Percentiles rank a stretch among this genome's conserved stretches.
phyloP scores from a whole-genome alignment of 495 filamentous ascomycete genomes.

The Aspergillus leporis region DNA sequence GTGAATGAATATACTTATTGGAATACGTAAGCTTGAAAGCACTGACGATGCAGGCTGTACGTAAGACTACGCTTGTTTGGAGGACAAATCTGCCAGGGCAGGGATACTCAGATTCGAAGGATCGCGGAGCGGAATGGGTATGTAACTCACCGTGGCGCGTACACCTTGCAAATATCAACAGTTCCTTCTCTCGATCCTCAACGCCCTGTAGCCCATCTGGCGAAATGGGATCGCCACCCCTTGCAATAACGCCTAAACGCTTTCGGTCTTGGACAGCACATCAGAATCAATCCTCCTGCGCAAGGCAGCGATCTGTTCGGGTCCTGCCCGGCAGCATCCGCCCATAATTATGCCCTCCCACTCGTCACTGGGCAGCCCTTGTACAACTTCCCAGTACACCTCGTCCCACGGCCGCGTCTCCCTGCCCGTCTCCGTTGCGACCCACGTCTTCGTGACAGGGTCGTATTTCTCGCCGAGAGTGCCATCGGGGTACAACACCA shows the following conservation, averaged over 20 bases:
- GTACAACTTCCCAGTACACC: conserved; percentile 18
- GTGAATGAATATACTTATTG: too few species aligned
- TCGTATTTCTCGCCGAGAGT: conserved; percentile 68
- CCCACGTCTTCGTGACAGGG: conserved; percentile 60
- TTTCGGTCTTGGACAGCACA: neutral
- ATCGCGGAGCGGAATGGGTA: too few species aligned
- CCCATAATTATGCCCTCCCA: conserved; percentile 24
- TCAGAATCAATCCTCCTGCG: conserved; percentile 12
- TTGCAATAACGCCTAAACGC: neutral
- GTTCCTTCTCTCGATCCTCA: too few species aligned
- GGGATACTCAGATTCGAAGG: too few species aligned
- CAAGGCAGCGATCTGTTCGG: conserved; percentile 19
- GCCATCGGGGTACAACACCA: conserved; percentile 70
- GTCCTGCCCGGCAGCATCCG: conserved; percentile 24
- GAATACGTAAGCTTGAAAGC: too few species aligned
- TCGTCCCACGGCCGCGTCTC: conserved; percentile 26
- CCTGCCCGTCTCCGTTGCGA: neutral
- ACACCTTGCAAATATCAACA: too few species aligned
- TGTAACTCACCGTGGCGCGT: too few species aligned
- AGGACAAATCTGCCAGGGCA: too few species aligned
- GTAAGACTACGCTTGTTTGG: too few species aligned
- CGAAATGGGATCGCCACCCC: too few species aligned
- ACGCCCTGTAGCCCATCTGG: too few species aligned
- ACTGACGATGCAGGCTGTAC: too few species aligned
- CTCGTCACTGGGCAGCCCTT: conserved; percentile 6